Evolutionary conservation across 371 early-diverging fungal species (phyloP), one percentile per base, ranked within the genome.

Genomic region (Encephalitozoon cuniculi): DNA sequence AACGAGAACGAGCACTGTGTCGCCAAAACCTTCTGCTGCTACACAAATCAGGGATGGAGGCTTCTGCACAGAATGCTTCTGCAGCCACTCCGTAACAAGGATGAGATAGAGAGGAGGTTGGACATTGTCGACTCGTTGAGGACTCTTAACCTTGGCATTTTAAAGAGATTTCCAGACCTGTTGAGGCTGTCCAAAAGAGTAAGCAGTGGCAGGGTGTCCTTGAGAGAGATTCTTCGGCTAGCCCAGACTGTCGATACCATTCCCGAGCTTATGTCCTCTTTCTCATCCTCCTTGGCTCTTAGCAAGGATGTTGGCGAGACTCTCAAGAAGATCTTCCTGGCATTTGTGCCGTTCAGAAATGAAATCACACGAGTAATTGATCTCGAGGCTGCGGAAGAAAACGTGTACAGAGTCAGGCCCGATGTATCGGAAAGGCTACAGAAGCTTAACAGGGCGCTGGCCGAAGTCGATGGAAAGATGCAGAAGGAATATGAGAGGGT

Each of bases 1-100:
- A 76, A 54, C 34, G n/a, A 68, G 18, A 40, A 54, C 6, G 54
- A 79, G 21, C 75, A 76, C 8, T 40, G 49, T 44, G 74, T 77
- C 4, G 9, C 37, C 21, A 59, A 23, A 40, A 63, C 59, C 46
- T 76, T 76, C 55, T 37, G 71, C 11, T 76, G 69, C 49, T 5
- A 21, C 5, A 86, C 82, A 18, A 40, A 55, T 8, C 84, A 85
- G 74, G 85, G 85, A 5, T 68, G 73, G 55, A 64, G 85, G 55
- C 69, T 82, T 2, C 74, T 85, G 0, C 39, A 71, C 5, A 41
- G 77, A 52, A 83, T 79, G 76, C 8, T 85, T 41, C 41, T 74
- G 23, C 44, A 44, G 11, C 85, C 85, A 5, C 55, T 75, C 3
- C 43, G 46, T 52, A 51, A 69, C 40, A 68, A 32, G 39, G 55